These are phyloP conservation scores for Setaria italica DNA, from an alignment of 202 grass and related monocot species.

Conservation along the genomic window DNA sequence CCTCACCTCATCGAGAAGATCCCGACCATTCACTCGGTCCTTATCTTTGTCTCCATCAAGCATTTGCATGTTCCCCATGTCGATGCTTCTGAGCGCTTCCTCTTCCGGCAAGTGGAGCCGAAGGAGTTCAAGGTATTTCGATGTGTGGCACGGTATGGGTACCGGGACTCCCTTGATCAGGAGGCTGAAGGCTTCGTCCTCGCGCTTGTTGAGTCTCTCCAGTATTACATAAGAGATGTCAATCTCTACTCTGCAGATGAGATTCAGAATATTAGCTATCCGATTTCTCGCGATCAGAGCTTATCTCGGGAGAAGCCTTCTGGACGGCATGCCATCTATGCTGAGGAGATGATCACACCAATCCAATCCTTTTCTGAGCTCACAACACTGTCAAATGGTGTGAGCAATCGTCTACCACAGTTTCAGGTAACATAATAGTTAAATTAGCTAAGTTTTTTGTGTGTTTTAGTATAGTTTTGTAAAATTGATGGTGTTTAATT, in stretches of 20 bases:
- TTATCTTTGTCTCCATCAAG: slow-evolving; percentile 49
- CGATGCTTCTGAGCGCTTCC: slow-evolving; percentile 23
- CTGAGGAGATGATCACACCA: slow-evolving; percentile 45
- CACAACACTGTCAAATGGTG: neutral
- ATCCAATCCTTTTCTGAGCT: slow-evolving; percentile 46
- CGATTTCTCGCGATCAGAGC: neutral
- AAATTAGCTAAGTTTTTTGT: neutral
- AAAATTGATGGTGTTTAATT: neutral
- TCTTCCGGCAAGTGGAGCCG: slow-evolving; percentile 28
- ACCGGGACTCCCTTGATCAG: slow-evolving; percentile 39
- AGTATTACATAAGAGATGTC: slow-evolving; percentile 37
- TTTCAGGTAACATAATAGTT: slow-evolving; percentile 36
- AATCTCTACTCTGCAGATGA: slow-evolving; percentile 11
- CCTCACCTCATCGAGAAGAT: slow-evolving; percentile 44
- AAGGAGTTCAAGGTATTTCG: slow-evolving; percentile 34
- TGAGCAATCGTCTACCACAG: slow-evolving; percentile 9
- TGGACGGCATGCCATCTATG: slow-evolving; percentile 17
- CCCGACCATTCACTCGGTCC: slow-evolving; percentile 31
- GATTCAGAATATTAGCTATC: neutral
- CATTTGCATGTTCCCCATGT: slow-evolving; percentile 39
- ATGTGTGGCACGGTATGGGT: slow-evolving; percentile 53
- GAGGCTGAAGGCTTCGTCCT: slow-evolving; percentile 8
- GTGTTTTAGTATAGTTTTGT: neutral
- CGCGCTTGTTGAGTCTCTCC: neutral
- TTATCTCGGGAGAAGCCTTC: slow-evolving; percentile 38